These are phyloP conservation scores for Effrenium voratum DNA, from an alignment of 73 alveolate genomes.

Conservation along the genomic window DNA sequence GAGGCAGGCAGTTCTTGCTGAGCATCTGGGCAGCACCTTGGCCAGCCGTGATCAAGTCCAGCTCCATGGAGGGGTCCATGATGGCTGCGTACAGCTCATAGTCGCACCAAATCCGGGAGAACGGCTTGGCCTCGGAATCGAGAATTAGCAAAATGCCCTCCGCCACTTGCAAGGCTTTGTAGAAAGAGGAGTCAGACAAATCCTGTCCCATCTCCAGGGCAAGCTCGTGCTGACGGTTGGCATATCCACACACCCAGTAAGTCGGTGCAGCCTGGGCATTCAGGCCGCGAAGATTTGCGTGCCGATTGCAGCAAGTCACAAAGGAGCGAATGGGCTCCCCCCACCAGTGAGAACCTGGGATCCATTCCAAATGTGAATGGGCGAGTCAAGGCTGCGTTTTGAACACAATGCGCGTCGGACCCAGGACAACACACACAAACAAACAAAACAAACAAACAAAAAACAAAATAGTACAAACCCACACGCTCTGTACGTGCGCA, in stretches of 20 bases:
- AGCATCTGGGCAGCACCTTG: constrained; percentile 5
- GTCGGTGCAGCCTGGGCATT: not conserved
- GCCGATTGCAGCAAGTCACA: constrained; percentile 47
- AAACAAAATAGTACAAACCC: too few species aligned
- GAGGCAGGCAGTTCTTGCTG: constrained; percentile 15
- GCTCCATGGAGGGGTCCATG: constrained; percentile 29
- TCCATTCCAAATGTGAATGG: not conserved
- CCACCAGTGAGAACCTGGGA: constrained; percentile 82
- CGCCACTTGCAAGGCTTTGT: constrained; percentile 10
- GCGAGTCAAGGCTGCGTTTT: not conserved
- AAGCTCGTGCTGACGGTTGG: constrained; percentile 87
- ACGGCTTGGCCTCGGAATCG: constrained; percentile 74
- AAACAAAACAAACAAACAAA: too few species aligned
- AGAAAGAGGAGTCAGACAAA: constrained; percentile 26
- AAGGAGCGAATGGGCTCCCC: constrained; percentile 73
- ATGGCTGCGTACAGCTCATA: constrained; percentile 50
- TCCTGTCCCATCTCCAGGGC: constrained; percentile 42
- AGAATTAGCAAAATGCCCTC: constrained; percentile 43
- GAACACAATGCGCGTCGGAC: not conserved
- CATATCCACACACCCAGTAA: constrained; percentile 90
- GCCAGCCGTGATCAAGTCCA: constrained; percentile 15
- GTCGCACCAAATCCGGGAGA: constrained; percentile 88
- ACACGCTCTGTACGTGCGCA: too few species aligned
- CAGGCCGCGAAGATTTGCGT: constrained; percentile 19
- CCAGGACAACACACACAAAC: too few species aligned